Base-by-base conservation (phyloP, 495 filamentous ascomycete genomes). In the Haplographium delicatum region DNA sequence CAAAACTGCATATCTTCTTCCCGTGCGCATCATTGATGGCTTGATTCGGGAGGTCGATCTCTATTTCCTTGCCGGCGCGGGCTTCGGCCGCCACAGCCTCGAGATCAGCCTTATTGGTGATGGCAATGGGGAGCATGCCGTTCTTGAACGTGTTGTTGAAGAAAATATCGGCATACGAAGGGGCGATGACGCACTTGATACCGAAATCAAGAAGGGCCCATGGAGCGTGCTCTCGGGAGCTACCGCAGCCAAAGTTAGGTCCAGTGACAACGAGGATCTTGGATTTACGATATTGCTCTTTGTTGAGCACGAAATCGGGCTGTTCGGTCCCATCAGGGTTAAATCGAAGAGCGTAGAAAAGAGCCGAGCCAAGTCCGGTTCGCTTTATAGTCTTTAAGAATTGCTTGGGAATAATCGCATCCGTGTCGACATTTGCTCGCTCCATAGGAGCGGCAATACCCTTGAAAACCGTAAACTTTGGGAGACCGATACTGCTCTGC, bases 91-190 rank as follows among this genome's bases (percentile, higher is more conserved):
- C 84, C 53, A 98, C 83, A 57, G 70, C 73, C 7, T 82, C 73
- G 3, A 97, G 74, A 13, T 74, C 79, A 7, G 58, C 75, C 39
- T 81, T 63, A 65, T 91, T 79, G 27, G 75, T 71, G 65, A 98
- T 86, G 30, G 75, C 68, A 55, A 96, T 78, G 22, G 91, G 91
- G 30, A 98, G 78, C 93, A 98, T 98, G 69, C 91, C 93, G 72
- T 98, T 98, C 78, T 98, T 98, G 80, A 96, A 96, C 15, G 88
- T 94, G 73, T 98, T 98, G 79, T 96, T 98, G 81, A 90, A 95
- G 80, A 96, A 96, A 69, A 98, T 98, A 62, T 98, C 93, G 51
- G 89, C 91, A 61, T 86, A 98, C 13, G 83, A 88, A 9, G 90
- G 88, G 1, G 91, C 93, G 58, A 97, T 95, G 55, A 97, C 77